phyloP scores from a whole-genome alignment of 192 early-diverging fungal species.

The Paraglomus brasilianum region DNA sequence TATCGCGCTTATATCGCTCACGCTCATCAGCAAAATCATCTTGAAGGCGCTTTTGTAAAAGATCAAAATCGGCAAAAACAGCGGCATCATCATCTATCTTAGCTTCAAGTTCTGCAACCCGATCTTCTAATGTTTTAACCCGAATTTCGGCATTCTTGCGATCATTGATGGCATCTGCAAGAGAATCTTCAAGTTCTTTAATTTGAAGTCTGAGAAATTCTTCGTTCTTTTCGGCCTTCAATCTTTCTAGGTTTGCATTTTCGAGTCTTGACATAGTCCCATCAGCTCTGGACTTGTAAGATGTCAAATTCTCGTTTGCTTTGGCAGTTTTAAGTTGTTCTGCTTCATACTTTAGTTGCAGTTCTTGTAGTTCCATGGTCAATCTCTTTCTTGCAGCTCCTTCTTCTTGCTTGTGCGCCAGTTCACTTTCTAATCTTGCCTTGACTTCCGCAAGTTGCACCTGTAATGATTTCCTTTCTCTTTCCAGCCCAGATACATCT shows the following conservation, averaged over 20 bases:
- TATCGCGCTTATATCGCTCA: constrained; percentile 71
- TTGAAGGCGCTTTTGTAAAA: constrained; percentile 72
- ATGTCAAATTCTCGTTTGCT: constrained; percentile 49
- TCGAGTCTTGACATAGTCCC: constrained; percentile 57
- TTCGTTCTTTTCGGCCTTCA: constrained; percentile 78
- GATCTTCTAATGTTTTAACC: constrained; percentile 61
- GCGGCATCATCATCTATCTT: constrained; percentile 74
- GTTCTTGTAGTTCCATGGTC: constrained; percentile 52
- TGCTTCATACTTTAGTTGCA: constrained; percentile 59
- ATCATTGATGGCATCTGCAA: constrained; percentile 63
- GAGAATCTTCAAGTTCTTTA: constrained; percentile 65
- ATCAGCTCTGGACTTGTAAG: constrained; percentile 59
- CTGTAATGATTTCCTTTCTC: constrained; percentile 59
- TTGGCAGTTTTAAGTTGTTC: constrained; percentile 62
- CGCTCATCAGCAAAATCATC: constrained; percentile 69
- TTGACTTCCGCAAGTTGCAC: constrained; percentile 47
- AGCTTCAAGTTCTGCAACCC: constrained; percentile 70
- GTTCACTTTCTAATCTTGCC: constrained; percentile 47
- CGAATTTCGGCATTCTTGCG: constrained; percentile 65
- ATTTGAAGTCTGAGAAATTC: constrained; percentile 60
- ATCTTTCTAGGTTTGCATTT: constrained; percentile 61
- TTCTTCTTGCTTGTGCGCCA: constrained; percentile 56
- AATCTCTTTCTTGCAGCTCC: constrained; percentile 52
- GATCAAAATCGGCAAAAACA: constrained; percentile 66
- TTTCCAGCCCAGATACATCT: constrained; percentile 59